These are phyloP conservation scores for Plasmodium yoelii DNA, from an alignment of 169 alveolate genomes.

Conservation along the genomic window DNA sequence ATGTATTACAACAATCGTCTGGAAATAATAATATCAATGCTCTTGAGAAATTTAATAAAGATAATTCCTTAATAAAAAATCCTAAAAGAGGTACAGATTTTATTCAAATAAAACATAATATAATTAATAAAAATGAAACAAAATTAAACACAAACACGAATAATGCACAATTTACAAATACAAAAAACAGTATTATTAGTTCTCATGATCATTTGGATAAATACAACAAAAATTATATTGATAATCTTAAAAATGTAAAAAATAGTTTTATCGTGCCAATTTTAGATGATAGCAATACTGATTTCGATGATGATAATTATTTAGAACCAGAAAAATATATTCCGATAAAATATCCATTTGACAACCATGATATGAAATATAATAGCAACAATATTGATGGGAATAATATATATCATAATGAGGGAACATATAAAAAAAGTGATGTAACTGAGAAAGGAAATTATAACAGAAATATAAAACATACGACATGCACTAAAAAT, in stretches of 20 bases:
- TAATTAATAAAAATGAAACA: not conserved
- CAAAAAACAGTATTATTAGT: not conserved
- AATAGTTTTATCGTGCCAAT: no score
- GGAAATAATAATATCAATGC: not conserved
- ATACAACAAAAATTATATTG: not conserved
- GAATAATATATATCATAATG: not conserved
- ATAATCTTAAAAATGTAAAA: not conserved
- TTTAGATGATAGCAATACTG: not conserved
- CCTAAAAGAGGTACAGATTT: conserved; percentile 15
- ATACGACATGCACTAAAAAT: conserved; percentile 1
- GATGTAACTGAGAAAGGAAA: not conserved
- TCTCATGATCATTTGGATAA: not conserved
- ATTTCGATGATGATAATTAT: conserved; percentile 15
- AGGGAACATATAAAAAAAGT: not conserved
- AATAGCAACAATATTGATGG: not conserved
- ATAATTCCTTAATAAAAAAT: not conserved
- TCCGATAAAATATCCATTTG: conserved; percentile 31
- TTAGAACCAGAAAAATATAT: conserved; percentile 57
- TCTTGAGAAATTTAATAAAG: not conserved
- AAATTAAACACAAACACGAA: conserved; percentile 4
- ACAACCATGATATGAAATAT: not conserved
- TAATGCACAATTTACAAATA: no score
- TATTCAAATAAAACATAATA: conserved; percentile 17
- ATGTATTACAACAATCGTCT: not conserved
- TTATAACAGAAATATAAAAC: not conserved